These are phyloP conservation scores for Emydomyces testavorans DNA, from an alignment of 2,329 filamentous ascomycete species.

Conservation along the genomic window DNA sequence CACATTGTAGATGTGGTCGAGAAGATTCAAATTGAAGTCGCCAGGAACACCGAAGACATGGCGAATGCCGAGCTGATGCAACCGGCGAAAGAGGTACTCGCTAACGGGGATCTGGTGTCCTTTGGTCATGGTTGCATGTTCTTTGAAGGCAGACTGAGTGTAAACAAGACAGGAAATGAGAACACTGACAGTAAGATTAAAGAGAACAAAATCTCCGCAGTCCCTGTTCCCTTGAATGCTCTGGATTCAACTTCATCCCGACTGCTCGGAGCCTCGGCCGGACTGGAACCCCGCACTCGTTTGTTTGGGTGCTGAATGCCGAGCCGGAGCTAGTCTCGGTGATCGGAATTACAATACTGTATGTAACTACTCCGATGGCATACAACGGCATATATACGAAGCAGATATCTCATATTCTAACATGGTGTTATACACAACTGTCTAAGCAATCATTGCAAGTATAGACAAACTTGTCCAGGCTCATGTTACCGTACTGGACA, in stretches of 20 bases:
- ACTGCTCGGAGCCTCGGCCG: conserved; percentile 8
- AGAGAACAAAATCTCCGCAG: conserved; percentile 39
- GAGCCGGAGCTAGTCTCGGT: conserved; percentile 8
- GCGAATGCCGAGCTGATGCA: conserved; percentile 15
- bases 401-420: too few species aligned
- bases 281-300: conserved; percentile 9
- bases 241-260: background rate
- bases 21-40: conserved; percentile 16
- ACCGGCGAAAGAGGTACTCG: conserved; percentile 17
- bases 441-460: too few species aligned
- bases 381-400: too few species aligned
- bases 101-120: conserved; percentile 12
- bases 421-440: too few species aligned
- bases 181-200: conserved; percentile 72
- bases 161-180: conserved; percentile 53
- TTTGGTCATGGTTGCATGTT: conserved; percentile 1
- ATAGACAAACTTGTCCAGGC: too few species aligned
- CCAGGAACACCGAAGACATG: conserved; percentile 16
- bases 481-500: too few species aligned
- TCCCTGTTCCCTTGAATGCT: background rate
- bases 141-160: background rate
- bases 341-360: background rate
- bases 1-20: conserved; percentile 18
- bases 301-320: conserved; percentile 9
- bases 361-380: too few species aligned